These are phyloP conservation scores for Fomitopsis palustris DNA, from an alignment of 1,284 basidiomycete genomes.

Conservation along the genomic window DNA sequence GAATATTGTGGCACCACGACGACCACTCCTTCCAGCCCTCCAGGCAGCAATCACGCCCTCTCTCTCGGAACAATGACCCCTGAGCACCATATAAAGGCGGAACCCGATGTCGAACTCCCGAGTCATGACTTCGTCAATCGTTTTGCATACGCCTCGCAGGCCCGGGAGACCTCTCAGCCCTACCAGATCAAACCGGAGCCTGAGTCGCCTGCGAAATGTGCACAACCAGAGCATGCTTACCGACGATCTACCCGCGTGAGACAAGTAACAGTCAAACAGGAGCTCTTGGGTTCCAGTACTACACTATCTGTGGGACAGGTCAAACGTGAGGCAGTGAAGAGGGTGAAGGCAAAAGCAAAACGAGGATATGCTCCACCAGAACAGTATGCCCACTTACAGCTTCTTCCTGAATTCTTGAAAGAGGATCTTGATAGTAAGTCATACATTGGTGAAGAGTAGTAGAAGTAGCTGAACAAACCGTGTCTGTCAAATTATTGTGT, in stretches of 20 bases:
- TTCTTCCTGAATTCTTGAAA: constrained; percentile 36
- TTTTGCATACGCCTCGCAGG: too few relatives aligned
- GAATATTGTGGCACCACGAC: too few relatives aligned
- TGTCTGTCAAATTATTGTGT: neutral
- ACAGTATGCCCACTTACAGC: constrained; percentile 30
- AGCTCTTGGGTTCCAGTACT: neutral
- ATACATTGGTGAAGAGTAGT: neutral
- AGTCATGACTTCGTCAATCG: too few relatives aligned
- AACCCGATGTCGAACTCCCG: too few relatives aligned
- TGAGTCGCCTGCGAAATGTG: too few relatives aligned
- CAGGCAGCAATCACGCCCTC: too few relatives aligned
- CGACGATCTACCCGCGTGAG: neutral
- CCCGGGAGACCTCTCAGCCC: too few relatives aligned
- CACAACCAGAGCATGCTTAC: neutral
- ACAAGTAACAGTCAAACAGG: neutral
- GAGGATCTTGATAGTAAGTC: constrained; percentile 41
- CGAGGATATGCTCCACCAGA: constrained; percentile 30
- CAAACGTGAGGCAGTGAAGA: neutral
- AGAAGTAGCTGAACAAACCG: neutral
- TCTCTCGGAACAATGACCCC: too few relatives aligned
- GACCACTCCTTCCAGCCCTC: too few relatives aligned
- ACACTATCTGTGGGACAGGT: neutral
- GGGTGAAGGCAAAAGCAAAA: constrained; percentile 17
- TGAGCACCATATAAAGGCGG: too few relatives aligned
- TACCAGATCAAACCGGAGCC: too few relatives aligned